Evolutionary conservation across 2,329 filamentous ascomycete genomes (phyloP), one percentile per base, ranked within the genome.

Genomic region (Neophaeococcomyces aloes): DNA sequence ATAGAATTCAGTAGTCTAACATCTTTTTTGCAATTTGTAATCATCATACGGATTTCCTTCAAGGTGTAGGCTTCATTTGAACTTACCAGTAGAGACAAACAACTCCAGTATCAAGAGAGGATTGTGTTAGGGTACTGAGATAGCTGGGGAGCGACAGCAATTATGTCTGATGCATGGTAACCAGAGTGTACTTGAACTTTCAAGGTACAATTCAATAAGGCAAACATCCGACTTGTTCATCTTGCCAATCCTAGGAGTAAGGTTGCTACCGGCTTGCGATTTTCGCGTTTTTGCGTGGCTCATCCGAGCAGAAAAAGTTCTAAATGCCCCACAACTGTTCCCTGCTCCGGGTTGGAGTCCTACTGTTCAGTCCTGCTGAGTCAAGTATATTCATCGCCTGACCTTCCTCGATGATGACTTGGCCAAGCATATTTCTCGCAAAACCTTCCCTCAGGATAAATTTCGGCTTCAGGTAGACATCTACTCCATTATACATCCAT

Each of bases 1-100:
- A 50, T 27, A 33, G 42, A 50, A 46, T 57, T 65, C 55, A 54
- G 63, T 58, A 66, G 63, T 65, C 63, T 66, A 66, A 66, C 63
- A 66, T 65, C 63, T 65, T 53, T 52, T 56, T 51, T 42, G 46
- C 25, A 37, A 52, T 53, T 56, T 35, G 39, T 17, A 25, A 37
- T 42, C 39, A 42, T 42, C 39, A 34, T 19, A 29, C 17, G 29
- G 27, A 21, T 4, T 18, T 14, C 7, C 15, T 4, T 10, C 4
- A 8, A n/a, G 19, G 18, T 25, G n/a, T 17, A 14, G 17, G 8
- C n/a, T 25, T 19, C 35, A 25, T 14, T 8, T 6, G 21, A n/a
- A 41, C 38, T 18, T 41, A 41, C 38, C 29, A 14, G 29, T 11
- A 23, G 14, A 27, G 10, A 23, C 6, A 19, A 36, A 19, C 18